Base-by-base conservation (phyloP, 73 alveolate species). In the Uronychia setigera region DNA sequence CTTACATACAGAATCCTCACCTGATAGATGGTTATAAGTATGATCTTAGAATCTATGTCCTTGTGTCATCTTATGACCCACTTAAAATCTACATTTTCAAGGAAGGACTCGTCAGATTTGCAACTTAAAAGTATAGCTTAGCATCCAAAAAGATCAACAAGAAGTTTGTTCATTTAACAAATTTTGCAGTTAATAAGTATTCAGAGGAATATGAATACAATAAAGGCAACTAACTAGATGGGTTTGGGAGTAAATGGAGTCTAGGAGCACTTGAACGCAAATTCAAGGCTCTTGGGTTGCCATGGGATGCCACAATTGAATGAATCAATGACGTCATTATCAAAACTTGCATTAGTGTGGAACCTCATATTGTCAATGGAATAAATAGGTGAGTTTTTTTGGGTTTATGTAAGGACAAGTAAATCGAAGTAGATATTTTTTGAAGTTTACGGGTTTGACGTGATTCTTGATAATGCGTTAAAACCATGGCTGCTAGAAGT, bases 401-500 rank as follows among this genome's bases (percentile, higher is more conserved):
- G n/a, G n/a, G n/a, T n/a, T n/a, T n/a, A n/a, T n/a, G n/a, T n/a
- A n/a, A n/a, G n/a, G n/a, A n/a, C 79, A 91, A 93, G 81, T 60
- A 92, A n/a, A 80, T n/a, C n/a, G n/a, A n/a, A n/a, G n/a, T n/a
- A n/a, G n/a, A n/a, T n/a, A n/a, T n/a, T n/a, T n/a, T n/a, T n/a
- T 81, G 99, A 98, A 91, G 83, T 97, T 60, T 98, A 96, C 91
- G 99, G 99, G 34, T 98, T 98, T 83, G 99, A 98, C 87, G 90
- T 98, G 26, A 79, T 98, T 46, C 34, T 98, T 29, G 99, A 96
- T 89, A 94, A 94, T 33, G 84, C 85, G 30, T 91, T 97, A 14
- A 93, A 94, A 80, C 99, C 99, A 26, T 96, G 99, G 99, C 91
- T 97, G 28, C 81, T 97, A 59, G 99, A 97, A 92, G 98, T 97